These are phyloP conservation scores for Ophiobolus disseminans DNA, from an alignment of 2,329 filamentous ascomycete species.

Conservation along the genomic window DNA sequence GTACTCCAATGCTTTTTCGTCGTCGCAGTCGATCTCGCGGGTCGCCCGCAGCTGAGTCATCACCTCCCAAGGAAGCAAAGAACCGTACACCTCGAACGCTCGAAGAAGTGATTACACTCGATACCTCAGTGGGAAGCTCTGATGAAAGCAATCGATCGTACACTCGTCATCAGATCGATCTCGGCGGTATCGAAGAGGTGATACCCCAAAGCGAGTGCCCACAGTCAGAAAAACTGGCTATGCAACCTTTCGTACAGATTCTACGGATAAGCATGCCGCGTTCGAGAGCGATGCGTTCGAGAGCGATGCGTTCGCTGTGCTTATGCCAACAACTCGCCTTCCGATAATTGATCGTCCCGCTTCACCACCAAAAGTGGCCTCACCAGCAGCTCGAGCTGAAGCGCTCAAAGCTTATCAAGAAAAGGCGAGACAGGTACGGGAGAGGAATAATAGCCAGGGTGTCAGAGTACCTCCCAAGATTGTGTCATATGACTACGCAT, in stretches of 20 bases:
- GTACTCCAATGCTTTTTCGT: slow-evolving; percentile 11
- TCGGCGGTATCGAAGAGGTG: slow-evolving; percentile 1
- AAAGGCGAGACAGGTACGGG: slow-evolving; percentile 33
- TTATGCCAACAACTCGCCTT: slow-evolving; percentile 43
- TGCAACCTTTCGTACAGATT: slow-evolving; percentile 37
- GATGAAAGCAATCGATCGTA: slow-evolving; percentile 1
- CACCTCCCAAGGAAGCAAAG: slow-evolving; percentile 8
- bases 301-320: slow-evolving; percentile 42
- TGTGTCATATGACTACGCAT: slow-evolving; percentile 38
- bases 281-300: slow-evolving; percentile 46
- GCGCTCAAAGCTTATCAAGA: slow-evolving; percentile 38
- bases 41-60: slow-evolving; percentile 10
- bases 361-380: slow-evolving; percentile 18
- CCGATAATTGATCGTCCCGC: slow-evolving; percentile 33
- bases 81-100: slow-evolving; percentile 15
- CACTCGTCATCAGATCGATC: slow-evolving; percentile 5
- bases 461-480: slow-evolving; percentile 33
- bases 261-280: slow-evolving; percentile 28
- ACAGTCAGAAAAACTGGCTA: slow-evolving; percentile 34
- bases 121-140: slow-evolving; percentile 4
- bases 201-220: slow-evolving; percentile 17
- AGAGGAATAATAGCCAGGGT: slow-evolving; percentile 31
- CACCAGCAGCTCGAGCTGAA: slow-evolving; percentile 32
- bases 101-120: slow-evolving; percentile 17
- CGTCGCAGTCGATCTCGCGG: slow-evolving; percentile 8